These are phyloP conservation scores for Leptographium galeiforme DNA, from an alignment of 2,329 filamentous ascomycete species.

Conservation along the genomic window DNA sequence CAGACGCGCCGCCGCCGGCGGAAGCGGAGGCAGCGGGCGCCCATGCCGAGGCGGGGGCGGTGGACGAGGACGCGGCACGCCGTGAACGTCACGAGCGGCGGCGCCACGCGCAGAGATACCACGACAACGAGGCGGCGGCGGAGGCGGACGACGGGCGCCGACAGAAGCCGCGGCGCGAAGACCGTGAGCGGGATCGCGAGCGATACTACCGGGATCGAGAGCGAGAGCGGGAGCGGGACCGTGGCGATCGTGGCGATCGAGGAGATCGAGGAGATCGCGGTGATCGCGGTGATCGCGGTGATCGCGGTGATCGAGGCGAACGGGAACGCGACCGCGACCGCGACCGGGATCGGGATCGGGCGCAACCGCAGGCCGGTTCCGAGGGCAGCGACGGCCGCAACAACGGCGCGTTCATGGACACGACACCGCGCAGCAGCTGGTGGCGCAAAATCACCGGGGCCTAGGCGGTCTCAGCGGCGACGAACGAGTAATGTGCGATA, in stretches of 20 bases:
- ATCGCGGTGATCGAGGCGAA: constrained; percentile 6
- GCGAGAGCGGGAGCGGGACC: constrained; percentile 4
- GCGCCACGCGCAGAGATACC: constrained; percentile 26
- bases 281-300: not conserved
- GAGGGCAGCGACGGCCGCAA: constrained; percentile 23
- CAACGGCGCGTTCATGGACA: constrained; percentile 24
- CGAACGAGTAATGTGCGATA: not conserved
- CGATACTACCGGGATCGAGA: constrained; percentile 19
- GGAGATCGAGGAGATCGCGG: constrained; percentile 14
- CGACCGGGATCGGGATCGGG: not conserved
- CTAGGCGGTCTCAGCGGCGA: not conserved
- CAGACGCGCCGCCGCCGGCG: constrained; percentile 46
- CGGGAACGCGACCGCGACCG: constrained; percentile 7
- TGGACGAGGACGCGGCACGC: constrained; percentile 33
- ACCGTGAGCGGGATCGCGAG: constrained; percentile 15
- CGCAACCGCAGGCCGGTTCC: constrained; percentile 10
- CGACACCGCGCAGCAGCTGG: constrained; percentile 41
- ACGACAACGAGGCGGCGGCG: constrained; percentile 22
- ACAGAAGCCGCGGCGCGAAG: constrained; percentile 16
- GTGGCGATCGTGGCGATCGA: constrained; percentile 12
- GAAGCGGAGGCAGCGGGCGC: constrained; percentile 18
- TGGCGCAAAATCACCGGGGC: constrained; percentile 39
- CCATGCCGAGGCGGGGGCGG: constrained; percentile 12
- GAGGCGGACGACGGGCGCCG: constrained; percentile 18
- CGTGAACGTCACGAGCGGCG: constrained; percentile 35